Conservation (phyloP, 2,329 filamentous ascomycete species). For the Fusarium marasasianum region DNA sequence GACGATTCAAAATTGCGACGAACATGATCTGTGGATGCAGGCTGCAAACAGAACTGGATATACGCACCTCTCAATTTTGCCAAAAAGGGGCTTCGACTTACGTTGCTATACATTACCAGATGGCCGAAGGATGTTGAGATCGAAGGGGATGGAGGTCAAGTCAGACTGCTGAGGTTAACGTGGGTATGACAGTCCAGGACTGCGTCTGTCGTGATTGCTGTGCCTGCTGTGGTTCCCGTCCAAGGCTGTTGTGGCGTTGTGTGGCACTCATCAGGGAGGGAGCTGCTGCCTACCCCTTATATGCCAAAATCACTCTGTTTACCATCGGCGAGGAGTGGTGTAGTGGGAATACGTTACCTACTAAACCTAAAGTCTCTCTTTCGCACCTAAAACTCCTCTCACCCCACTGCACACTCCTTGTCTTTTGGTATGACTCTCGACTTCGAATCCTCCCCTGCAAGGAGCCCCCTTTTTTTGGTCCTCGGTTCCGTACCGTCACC, state of each 20-base stretch:
- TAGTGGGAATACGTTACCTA: neutral
- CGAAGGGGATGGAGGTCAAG: neutral
- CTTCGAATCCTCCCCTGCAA: neutral
- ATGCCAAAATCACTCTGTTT: neutral
- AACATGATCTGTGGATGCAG: too few species aligned
- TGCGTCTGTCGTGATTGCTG: neutral
- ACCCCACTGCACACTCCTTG: neutral
- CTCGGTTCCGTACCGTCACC: rapidly evolving
- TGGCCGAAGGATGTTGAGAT: neutral
- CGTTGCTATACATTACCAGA: too few species aligned
- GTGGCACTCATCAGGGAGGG: neutral
- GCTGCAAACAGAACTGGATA: neutral
- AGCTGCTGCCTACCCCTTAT: neutral
- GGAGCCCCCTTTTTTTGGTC: neutral
- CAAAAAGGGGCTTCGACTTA: neutral
- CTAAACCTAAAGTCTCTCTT: neutral
- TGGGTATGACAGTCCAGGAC: neutral
- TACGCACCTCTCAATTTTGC: neutral
- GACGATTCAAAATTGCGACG: neutral
- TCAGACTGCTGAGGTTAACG: neutral
- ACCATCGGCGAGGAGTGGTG: neutral
- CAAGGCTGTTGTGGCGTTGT: neutral
- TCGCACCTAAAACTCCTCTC: slow-evolving; percentile 2
- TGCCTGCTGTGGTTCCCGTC: neutral
- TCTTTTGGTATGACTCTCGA: neutral